A percentile compares a stretch with the other conserved stretches of the same genome.
Conservation (phyloP, 805 yeast genomes). For the Sugiyamaella valdiviana region DNA sequence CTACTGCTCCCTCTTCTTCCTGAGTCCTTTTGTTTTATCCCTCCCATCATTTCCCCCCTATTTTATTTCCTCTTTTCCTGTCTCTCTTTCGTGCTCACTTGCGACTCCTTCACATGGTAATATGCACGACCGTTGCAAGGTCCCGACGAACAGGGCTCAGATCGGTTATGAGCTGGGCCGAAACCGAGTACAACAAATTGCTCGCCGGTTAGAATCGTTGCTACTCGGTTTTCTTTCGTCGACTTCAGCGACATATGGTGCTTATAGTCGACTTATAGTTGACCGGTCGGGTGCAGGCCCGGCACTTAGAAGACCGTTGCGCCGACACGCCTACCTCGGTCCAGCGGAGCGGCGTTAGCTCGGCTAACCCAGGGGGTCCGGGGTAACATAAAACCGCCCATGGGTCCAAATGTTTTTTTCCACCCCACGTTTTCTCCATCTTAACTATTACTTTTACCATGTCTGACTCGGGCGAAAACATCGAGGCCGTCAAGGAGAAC, state of each 20-base stretch:
- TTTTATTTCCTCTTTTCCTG: no score
- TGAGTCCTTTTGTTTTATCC: no score
- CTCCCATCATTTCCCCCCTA: no score
- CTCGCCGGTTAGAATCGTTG: no score
- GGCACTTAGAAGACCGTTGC: not conserved
- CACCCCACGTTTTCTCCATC: not conserved
- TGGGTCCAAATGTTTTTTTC: not conserved
- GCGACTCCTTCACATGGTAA: not conserved
- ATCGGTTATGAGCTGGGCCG: not conserved
- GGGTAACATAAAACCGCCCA: not conserved
- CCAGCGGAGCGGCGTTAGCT: constrained; percentile 1
- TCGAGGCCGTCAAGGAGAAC: constrained; percentile 18
- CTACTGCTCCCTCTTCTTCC: no score
- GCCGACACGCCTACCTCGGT: not conserved
- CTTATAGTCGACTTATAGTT: not conserved
- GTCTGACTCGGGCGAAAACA: constrained; percentile 25
- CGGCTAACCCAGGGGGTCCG: not conserved
- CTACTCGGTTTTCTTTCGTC: no score
- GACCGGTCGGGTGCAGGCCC: not conserved
- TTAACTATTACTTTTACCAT: constrained; percentile 4
- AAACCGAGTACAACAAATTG: not conserved
- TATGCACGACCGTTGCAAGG: not conserved
- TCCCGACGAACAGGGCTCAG: not conserved
- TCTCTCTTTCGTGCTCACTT: no score
- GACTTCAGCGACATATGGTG: no score